Evolutionary conservation across 2,329 filamentous ascomycete genomes (phyloP).

Genomic region (Exophiala mesophila): DNA sequence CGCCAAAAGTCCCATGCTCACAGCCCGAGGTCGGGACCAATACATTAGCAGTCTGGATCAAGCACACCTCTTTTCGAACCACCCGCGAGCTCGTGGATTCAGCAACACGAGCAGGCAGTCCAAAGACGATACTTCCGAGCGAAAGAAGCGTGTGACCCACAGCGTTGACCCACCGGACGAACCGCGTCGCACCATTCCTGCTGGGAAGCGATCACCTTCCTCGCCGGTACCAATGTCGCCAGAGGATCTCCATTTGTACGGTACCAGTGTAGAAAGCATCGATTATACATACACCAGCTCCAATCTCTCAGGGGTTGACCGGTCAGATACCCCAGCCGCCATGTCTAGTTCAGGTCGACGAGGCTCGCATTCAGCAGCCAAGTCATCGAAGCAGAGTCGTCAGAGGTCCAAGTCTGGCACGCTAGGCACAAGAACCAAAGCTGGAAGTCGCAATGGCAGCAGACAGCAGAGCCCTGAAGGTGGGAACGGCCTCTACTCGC

Average conservation of each 20-base stretch:
- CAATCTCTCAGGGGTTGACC: constrained; percentile 30
- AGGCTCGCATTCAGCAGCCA: constrained; percentile 21
- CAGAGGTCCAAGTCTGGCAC: constrained; percentile 36
- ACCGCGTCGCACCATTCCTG: constrained; percentile 62
- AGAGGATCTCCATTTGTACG: constrained; percentile 60
- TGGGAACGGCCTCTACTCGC: constrained; percentile 32
- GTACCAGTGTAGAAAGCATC: constrained; percentile 43
- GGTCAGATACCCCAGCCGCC: constrained; percentile 19
- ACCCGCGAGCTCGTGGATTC: constrained; percentile 45
- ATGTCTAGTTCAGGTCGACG: constrained; percentile 14
- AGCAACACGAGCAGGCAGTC: constrained; percentile 30
- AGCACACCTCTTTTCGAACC: constrained; percentile 59
- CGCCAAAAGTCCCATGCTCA: constrained; percentile 53
- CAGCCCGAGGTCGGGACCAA: constrained; percentile 66
- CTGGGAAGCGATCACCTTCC: constrained; percentile 79
- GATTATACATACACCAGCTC: constrained; percentile 45
- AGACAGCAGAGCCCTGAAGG: constrained; percentile 37
- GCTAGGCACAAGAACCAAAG: constrained; percentile 29
- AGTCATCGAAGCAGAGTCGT: constrained; percentile 24
- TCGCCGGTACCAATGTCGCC: constrained; percentile 94
- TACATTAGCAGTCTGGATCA: constrained; percentile 84
- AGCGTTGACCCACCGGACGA: constrained; percentile 64
- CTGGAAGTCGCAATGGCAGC: constrained; percentile 31
- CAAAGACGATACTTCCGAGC: constrained; percentile 42
- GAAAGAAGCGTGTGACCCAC: constrained; percentile 42